A percentile compares a stretch with the other conserved stretches of the same genome.
Conservation (phyloP, 495 filamentous ascomycete genomes). For the Bombardia bombarda region DNA sequence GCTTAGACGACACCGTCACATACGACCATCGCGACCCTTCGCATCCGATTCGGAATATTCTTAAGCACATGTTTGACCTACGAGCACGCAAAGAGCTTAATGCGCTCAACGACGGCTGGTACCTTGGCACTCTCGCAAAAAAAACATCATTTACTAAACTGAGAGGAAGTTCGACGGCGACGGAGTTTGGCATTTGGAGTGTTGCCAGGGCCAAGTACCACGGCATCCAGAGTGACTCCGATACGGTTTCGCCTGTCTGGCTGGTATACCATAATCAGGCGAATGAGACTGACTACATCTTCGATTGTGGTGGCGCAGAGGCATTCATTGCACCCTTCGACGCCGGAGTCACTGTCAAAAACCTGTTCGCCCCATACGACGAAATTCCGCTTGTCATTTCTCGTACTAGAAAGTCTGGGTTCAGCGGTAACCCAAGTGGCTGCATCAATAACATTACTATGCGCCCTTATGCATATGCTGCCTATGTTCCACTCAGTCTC, state of each 20-base stretch:
- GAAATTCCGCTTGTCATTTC: slow-evolving; percentile 20
- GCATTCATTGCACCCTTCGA: slow-evolving; percentile 51
- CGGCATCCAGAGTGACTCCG: slow-evolving; percentile 52
- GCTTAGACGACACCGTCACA: slow-evolving; percentile 56
- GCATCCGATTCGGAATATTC: slow-evolving; percentile 38
- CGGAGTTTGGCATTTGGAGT: slow-evolving; percentile 57
- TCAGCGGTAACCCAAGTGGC: slow-evolving; percentile 32
- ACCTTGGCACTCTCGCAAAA: slow-evolving; percentile 49
- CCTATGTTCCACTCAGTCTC: slow-evolving; percentile 52
- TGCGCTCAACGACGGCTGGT: slow-evolving; percentile 55
- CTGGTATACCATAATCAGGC: slow-evolving; percentile 53
- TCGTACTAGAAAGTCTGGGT: not conserved
- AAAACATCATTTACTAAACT: slow-evolving; percentile 47
- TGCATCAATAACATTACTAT: slow-evolving; percentile 47
- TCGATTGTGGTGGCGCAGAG: slow-evolving; percentile 44
- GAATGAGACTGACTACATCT: slow-evolving; percentile 49
- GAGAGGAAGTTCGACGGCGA: slow-evolving; percentile 46
- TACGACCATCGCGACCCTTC: slow-evolving; percentile 46
- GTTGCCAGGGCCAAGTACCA: slow-evolving; percentile 8
- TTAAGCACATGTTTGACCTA: slow-evolving; percentile 60
- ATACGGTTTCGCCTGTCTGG: slow-evolving; percentile 42
- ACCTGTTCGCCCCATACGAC: slow-evolving; percentile 62
- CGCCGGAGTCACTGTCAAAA: slow-evolving; percentile 52
- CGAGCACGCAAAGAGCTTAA: slow-evolving; percentile 42
- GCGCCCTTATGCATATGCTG: slow-evolving; percentile 50